Percentiles rank a stretch among this genome's conserved stretches.
Conservation (phyloP, 2,329 filamentous ascomycete genomes). For the Emydomyces testavorans region DNA sequence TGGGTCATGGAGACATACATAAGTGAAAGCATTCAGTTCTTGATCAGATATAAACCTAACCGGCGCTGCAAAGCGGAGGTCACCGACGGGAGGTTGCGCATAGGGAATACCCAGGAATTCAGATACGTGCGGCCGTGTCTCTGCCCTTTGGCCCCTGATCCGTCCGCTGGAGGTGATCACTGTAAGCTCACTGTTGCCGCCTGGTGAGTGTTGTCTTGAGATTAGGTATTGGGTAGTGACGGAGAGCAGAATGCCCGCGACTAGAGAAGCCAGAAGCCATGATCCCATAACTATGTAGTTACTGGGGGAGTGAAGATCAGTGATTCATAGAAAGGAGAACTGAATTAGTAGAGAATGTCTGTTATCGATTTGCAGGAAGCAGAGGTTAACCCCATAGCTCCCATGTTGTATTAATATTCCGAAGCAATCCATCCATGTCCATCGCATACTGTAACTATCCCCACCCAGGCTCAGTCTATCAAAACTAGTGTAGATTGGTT, state of each 20-base stretch:
- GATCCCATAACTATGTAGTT: background rate
- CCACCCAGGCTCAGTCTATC: too few species aligned
- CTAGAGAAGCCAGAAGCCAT: background rate
- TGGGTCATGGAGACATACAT: background rate
- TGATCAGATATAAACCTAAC: too few species aligned
- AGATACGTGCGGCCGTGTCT: conserved; percentile 12
- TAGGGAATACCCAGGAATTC: conserved; percentile 24
- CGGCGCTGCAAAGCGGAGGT: conserved; percentile 20
- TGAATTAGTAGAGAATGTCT: background rate
- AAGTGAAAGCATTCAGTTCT: background rate
- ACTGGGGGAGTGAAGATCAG: background rate
- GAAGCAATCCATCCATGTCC: too few species aligned
- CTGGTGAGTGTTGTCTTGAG: background rate
- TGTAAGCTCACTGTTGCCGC: background rate
- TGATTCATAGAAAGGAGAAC: background rate
- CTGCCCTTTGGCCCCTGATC: conserved; percentile 14
- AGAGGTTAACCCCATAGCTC: too few species aligned
- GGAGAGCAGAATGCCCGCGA: background rate
- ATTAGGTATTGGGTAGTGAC: background rate
- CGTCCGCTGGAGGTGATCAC: conserved; percentile 15
- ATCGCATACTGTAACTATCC: too few species aligned
- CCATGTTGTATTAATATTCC: too few species aligned
- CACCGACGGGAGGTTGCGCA: conserved; percentile 21
- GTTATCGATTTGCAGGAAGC: too few species aligned
- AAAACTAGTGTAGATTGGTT: too few species aligned